Conservation (phyloP, 768 basidiomycete species). For the Kwoniella europaea region DNA sequence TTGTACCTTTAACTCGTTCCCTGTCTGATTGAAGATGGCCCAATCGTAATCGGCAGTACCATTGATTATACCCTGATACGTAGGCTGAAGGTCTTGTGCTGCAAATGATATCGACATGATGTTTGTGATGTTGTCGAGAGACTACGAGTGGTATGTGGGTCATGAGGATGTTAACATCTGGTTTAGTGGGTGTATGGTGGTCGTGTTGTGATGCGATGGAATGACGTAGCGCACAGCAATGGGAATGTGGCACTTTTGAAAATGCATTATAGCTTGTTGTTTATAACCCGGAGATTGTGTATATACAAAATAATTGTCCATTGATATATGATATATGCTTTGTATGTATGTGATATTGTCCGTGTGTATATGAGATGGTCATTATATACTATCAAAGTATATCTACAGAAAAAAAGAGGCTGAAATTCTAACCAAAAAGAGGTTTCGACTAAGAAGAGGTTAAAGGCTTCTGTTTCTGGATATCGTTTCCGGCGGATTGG, state of each 20-base stretch:
- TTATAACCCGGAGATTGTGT: neutral
- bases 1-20: conserved; percentile 87
- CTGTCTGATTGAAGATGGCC: conserved; percentile 66
- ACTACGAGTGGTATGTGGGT: neutral
- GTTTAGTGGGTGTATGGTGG: neutral
- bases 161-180: neutral
- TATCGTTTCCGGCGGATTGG: conserved; percentile 8
- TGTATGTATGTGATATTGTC: neutral
- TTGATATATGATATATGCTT: conserved; percentile 14
- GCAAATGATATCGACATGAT: conserved; percentile 52
- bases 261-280: conserved; percentile 9
- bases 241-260: conserved; percentile 25
- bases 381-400: neutral
- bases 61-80: conserved; percentile 44
- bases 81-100: conserved; percentile 45
- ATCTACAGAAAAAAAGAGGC: neutral
- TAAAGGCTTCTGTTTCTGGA: neutral
- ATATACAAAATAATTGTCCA: conserved; percentile 9
- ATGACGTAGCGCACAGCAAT: conserved; percentile 22
- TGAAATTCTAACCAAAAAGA: too few relatives aligned
- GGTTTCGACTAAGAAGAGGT: neutral
- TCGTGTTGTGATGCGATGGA: conserved; percentile 13
- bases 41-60: conserved; percentile 48
- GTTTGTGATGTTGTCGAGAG: conserved; percentile 1
- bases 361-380: conserved; percentile 3